A percentile compares a stretch with the other conserved stretches of the same genome.
Conservation (phyloP, 306 rosid species). For the Quercus glauca region DNA sequence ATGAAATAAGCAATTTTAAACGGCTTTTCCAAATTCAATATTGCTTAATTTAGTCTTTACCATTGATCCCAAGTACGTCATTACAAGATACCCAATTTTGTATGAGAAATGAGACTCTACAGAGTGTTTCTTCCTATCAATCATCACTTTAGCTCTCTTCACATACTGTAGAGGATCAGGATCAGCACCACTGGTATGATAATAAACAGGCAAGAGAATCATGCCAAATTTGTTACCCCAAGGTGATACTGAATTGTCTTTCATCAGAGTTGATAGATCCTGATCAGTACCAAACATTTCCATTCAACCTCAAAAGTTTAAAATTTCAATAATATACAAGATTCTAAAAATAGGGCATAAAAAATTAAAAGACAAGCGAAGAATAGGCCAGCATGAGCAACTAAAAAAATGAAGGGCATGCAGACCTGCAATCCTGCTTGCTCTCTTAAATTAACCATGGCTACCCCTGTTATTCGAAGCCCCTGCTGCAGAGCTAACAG, state of each 20-base stretch:
- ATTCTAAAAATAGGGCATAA: not conserved
- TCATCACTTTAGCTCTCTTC: conserved; percentile 66
- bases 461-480: conserved; percentile 73
- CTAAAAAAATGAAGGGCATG: not conserved
- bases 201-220: conserved; percentile 64
- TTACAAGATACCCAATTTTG: conserved; percentile 43
- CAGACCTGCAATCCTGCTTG: conserved; percentile 75
- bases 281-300: conserved; percentile 25
- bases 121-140: conserved; percentile 66
- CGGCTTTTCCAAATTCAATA: not conserved
- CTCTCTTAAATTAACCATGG: conserved; percentile 72
- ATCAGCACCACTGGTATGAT: conserved; percentile 28
- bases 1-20: not conserved
- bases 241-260: conserved; percentile 49
- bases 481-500: conserved; percentile 63
- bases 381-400: not conserved
- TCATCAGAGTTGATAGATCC: conserved; percentile 68
- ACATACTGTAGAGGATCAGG: conserved; percentile 52
- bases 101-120: conserved; percentile 63
- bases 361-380: not conserved
- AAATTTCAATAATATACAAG: not conserved
- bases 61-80: conserved; percentile 73
- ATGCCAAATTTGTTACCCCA: conserved; percentile 90
- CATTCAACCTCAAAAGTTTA: not conserved
- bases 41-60: not conserved